phyloP scores from a whole-genome alignment of 139 green algal species.

The Edaphochlamys debaryana region DNA sequence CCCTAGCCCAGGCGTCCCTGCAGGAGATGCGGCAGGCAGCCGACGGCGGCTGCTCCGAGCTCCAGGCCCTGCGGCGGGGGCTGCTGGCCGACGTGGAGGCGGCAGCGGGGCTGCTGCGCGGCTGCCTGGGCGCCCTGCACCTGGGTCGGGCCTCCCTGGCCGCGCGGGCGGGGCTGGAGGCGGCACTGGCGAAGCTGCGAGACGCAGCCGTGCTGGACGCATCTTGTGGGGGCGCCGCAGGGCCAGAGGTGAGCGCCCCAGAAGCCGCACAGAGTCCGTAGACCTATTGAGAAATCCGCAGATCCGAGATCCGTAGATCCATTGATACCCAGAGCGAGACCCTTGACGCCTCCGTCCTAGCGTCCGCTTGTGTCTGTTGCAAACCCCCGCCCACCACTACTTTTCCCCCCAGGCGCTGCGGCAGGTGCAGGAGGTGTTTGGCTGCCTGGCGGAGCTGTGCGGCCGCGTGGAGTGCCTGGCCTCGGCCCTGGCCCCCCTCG shows the following conservation, averaged over 20 bases:
- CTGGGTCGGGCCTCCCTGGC: not conserved
- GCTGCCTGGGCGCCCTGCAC: not conserved
- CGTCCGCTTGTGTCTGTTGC: not conserved
- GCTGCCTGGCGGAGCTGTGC: slow-evolving; percentile 38
- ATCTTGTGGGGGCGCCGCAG: too few species aligned
- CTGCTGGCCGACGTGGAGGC: slow-evolving; percentile 4
- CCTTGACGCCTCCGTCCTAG: not conserved
- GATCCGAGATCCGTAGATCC: too few species aligned
- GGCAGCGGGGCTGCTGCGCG: not conserved
- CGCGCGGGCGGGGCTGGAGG: not conserved
- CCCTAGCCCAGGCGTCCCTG: not conserved
- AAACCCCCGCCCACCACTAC: not conserved
- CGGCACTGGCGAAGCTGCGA: not conserved
- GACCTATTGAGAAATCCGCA: not conserved
- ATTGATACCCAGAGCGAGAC: too few species aligned
- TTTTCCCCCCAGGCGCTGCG: not conserved
- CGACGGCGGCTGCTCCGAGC: not conserved
- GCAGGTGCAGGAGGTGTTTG: slow-evolving; percentile 24
- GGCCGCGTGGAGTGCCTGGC: slow-evolving; percentile 9
- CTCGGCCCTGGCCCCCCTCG: not conserved
- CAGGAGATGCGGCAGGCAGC: not conserved
- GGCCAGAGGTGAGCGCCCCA: not conserved
- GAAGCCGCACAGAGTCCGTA: not conserved
- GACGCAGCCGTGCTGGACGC: not conserved
- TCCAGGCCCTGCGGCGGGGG: not conserved